Base-by-base conservation (phyloP, 2,329 filamentous ascomycete species). In the Epichloe coenophiala region DNA sequence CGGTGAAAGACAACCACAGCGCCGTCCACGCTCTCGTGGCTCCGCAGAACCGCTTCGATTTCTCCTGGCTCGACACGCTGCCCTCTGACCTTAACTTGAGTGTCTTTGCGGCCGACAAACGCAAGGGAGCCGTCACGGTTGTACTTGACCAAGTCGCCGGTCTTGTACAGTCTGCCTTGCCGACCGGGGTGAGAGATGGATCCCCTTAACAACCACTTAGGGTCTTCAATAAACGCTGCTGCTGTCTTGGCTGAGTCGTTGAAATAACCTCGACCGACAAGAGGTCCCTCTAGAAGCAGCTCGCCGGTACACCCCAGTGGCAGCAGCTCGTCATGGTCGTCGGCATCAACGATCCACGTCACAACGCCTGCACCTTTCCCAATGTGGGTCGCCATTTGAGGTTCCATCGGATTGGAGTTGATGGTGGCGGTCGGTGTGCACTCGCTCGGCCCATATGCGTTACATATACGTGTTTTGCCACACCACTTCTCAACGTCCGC, bases 241-340 rank as follows among this genome's bases (percentile, higher is more conserved):
- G 63, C 52, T 63, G 72, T 68, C 45, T 55, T 56, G 4, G 45
- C 49, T 0, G 60, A 23, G 23, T 65, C 59, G 47, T 74, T 70
- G 13, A 76, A 59, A 53, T 79, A 80, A 33, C 75, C 73, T 42
- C 67, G 62, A 13, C 70, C 73, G 9, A 79, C 67, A 2, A 70
- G 65, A 1, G 74, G 74, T 0, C 71, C 70, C 51, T 68, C 68
- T 19, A 73, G 51, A 3, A 66, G 54, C 13, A 70, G 56, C 49
- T 70, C 68, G 2, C 65, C 65, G 2, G 60, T 43, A 4, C 43
- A 50, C 2, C 64, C 64, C 9, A 51, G 43, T 2, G 54, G 33
- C 56, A 49, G 5, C 35, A 53, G 43, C 50, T 19, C 21, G 11
- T 53, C 36, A 50, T 50, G 45, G 37, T 64, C 53, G 4, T 57